phyloP scores from a whole-genome alignment of 2,329 filamentous ascomycete species.

The Fusarium foetens region DNA sequence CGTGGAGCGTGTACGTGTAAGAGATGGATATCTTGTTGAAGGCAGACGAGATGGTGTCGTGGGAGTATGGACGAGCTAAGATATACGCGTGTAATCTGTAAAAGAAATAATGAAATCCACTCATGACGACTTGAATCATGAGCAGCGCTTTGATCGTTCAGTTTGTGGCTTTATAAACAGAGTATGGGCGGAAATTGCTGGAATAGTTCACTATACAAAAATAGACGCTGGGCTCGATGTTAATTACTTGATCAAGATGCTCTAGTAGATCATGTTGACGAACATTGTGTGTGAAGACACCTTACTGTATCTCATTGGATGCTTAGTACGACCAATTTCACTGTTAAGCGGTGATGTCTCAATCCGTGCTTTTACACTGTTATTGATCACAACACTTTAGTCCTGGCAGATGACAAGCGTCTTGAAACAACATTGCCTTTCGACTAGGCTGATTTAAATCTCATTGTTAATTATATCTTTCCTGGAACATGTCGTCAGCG shows the following conservation, averaged over 20 bases:
- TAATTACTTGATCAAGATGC: background rate
- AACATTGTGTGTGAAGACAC: background rate
- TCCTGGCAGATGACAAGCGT: background rate
- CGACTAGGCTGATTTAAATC: background rate
- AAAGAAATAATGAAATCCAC: constrained; percentile 39
- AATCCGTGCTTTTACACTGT: background rate
- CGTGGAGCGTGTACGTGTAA: constrained; percentile 88
- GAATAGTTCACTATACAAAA: background rate
- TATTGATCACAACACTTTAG: background rate
- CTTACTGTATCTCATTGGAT: background rate
- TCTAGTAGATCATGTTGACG: background rate
- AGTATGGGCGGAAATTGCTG: background rate
- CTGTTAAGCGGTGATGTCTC: background rate
- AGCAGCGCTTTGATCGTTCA: background rate
- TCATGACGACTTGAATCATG: constrained; percentile 25
- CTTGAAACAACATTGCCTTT: background rate
- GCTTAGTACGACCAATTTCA: background rate
- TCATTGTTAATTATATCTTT: background rate
- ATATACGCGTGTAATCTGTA: constrained; percentile 41
- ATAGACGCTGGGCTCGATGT: background rate
- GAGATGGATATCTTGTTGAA: constrained; percentile 93
- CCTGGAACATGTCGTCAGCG: constrained; percentile 33
- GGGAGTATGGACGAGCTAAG: constrained; percentile 85
- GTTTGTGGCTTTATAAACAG: background rate
- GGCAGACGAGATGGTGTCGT: constrained; percentile 88